Base-by-base conservation (phyloP, 1,139 yeast genomes). In the Candida smagusa region DNA sequence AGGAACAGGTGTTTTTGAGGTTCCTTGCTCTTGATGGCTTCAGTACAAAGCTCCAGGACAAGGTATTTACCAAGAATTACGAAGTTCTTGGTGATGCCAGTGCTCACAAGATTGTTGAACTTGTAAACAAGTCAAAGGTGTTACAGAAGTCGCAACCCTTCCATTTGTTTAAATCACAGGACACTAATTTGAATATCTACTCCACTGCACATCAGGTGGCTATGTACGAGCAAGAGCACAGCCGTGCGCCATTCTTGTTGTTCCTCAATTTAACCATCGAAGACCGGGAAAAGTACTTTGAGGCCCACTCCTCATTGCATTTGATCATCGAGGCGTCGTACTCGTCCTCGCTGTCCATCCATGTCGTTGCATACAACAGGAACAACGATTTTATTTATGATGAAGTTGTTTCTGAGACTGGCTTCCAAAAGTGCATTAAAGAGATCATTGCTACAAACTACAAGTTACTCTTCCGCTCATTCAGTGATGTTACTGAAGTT, bases 71-170 rank as follows among this genome's bases (percentile, higher is more conserved):
- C 7, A 56, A 54, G 37, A 54, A 54, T 38, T 65, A 59, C 43
- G 60, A 61, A 36, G 48, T 62, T n/a, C 23, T 23, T n/a, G 38
- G 40, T 2, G 37, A 35, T 25, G 36, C 31, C 28, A 23, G 39
- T 31, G 34, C 55, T 23, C 50, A 68, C 9, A 69, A 74, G 36
- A 74, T 89, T 22, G 75, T 85, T 19, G 84, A 81, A 36, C 63
- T 84, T 31, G 60, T 87, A 6, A 79, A 84, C 42, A 89, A 89
- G 55, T 89, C 96, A 0, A 81, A 79, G 47, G 79, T 90, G 25
- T 64, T 89, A 40, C 79, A 81, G 54, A 90, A 90, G 52, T 74
- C 81, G 2, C 85, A 88, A 37, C 90, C 96, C 3, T 88, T 90
- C 59, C 97, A 90, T 63, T 63, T 90, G 25, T 90, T 90, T 65